Evolutionary conservation across 1,284 basidiomycete genomes (phyloP), one percentile per base, ranked within the genome.

Genomic region (Ustilago loliicola): DNA sequence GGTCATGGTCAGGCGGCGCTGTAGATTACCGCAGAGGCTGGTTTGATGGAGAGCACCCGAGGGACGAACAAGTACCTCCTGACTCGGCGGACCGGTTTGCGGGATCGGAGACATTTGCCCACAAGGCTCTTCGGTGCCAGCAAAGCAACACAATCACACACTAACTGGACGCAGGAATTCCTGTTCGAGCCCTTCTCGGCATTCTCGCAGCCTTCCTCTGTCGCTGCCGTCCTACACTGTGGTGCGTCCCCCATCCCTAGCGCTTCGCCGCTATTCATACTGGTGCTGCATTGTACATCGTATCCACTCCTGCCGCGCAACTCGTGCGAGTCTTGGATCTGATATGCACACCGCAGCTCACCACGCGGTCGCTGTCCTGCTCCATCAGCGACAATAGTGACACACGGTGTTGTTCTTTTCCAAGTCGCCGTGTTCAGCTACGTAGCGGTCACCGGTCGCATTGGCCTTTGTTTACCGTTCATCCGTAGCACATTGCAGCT

Each of bases 131-230:
- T 15, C 19, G 38, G 15, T 45, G 42, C 42, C 42, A 45, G 42
- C 42, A 21, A 45, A 45, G 42, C 42, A 45, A 45, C 7, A 6
- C 42, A n/a, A 38, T 15, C 36, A 38, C 42, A 45, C 21, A 7
- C 42, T 21, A 45, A 21, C 21, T 45, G 8, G 42, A 6, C 42
- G 42, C 42, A 21, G 42, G 42, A 10, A 21, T 45, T 7, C 42
- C 21, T 21, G 38, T 4, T 40, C 13, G 17, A 6, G 38, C n/a
- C 15, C n/a, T n/a, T 45, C 21, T 45, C 42, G 42, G 42, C 42
- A 21, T 45, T 45, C 42, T 45, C 42, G 42, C n/a, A 45, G n/a
- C n/a, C 42, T 45, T 45, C 9, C 19, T n/a, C 42, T 45, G n/a
- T 8, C 3, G n/a, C n/a, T n/a, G 0, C 42, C 21, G 8, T 45